A percentile compares a stretch with the other conserved stretches of the same genome.
Conservation (phyloP, 2,329 filamentous ascomycete genomes). For the Apiospora hydei region DNA sequence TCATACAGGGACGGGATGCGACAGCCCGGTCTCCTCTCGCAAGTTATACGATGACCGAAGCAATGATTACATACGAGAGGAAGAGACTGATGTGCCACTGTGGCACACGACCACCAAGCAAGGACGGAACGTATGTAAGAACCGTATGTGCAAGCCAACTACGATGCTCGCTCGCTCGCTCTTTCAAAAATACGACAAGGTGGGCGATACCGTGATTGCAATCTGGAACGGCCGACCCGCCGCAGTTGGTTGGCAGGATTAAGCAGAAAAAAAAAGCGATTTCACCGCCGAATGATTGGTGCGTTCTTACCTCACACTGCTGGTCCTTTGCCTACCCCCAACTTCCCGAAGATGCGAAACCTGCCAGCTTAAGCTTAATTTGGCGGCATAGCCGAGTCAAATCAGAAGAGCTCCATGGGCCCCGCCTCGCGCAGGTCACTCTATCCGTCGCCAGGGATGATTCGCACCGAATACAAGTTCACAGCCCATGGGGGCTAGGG, state of each 20-base stretch:
- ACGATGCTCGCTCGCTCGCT: not conserved
- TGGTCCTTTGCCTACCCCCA: not conserved
- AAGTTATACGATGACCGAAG: not conserved
- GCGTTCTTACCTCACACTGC: not conserved
- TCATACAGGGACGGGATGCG: too few relatives aligned
- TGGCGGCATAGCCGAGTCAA: constrained; percentile 28
- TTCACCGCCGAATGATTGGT: not conserved
- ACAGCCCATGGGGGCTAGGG: not conserved
- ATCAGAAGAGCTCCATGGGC: constrained; percentile 24
- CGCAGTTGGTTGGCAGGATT: not conserved
- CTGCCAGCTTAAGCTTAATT: constrained; percentile 29
- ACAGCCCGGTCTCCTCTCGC: not conserved
- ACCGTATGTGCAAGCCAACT: not conserved
- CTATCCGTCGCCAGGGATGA: constrained; percentile 18
- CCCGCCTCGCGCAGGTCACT: constrained; percentile 17
- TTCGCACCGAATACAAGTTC: constrained; percentile 16
- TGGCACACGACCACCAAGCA: not conserved
- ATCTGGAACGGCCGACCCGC: not conserved
- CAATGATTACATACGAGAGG: not conserved
- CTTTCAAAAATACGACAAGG: not conserved
- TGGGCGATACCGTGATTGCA: not conserved
- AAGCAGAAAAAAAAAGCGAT: not conserved
- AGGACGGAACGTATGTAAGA: not conserved
- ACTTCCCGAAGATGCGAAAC: constrained; percentile 23
- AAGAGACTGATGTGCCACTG: constrained; percentile 8